Evolutionary conservation across 345 rosid species (phyloP), one percentile per base, ranked within the genome.

Genomic region (Populus alba): DNA sequence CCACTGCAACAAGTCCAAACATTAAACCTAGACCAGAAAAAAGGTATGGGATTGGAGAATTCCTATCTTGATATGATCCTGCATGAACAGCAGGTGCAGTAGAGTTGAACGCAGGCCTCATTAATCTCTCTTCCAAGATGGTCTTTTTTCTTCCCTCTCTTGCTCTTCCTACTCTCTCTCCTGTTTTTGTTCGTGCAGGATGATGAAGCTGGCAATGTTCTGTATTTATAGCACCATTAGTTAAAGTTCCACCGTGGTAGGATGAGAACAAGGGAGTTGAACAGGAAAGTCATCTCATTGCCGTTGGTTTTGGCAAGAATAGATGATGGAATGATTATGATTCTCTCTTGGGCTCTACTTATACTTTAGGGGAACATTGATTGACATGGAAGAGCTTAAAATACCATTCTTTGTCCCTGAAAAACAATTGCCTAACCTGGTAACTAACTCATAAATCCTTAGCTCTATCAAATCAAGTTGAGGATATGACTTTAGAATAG

Each of bases 41-140:
- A 43, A 90, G 86, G 43, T 83, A 89, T 23, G 91, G 87, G 45
- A 89, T 8, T 5, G 91, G 87, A 76, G 94, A 82, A 72, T 85
- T 78, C 77, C 83, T 79, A 31, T 78, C 78, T 76, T 73, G 78
- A 68, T 79, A 78, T 27, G 27, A 27, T 55, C 76, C 74, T 15
- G 71, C 75, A 41, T 75, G 70, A 39, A 49, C 65, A 17, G 61
- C 77, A 15, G 57, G 66, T 25, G 45, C 1, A 13, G 35, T 8
- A 9, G 85, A 81, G 85, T 83, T 82, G 74, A 66, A 83, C 74
- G 76, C 79, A 51, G 84, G 66, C 79, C 82, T 81, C 95, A 88
- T 91, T 62, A 63, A 37, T 63, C 6, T 31, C 27, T 70, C 22
- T 71, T 27, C 63, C 15, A 57, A 23, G 63, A 57, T 3, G 11